Evolutionary conservation across 805 yeast species (phyloP), one percentile per base, ranked within the genome.

Genomic region (Candida germanica): DNA sequence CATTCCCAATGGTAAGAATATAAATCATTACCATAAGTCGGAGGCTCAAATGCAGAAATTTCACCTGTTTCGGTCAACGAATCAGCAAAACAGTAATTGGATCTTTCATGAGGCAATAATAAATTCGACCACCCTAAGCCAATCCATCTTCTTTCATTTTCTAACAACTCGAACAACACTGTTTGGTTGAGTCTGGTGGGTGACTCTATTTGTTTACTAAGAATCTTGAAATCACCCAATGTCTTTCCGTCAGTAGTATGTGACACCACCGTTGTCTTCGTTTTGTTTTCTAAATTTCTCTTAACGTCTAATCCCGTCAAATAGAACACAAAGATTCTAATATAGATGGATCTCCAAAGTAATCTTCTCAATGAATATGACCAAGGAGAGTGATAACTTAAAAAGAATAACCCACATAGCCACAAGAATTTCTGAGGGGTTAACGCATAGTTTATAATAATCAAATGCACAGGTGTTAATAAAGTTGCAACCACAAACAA

Each of bases 81-180:
- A 10, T 63, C 53, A 18, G 59, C 70, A 39, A 65, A 68, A 27
- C 80, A 74, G 46, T 58, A 79, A 13, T 64, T 58, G 1, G 75
- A 48, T 17, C 83, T 47, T 42, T 79, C 84, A 38, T 65, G 61
- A 2, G 83, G 83, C 3, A 77, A 47, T 24, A 77, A 50, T 12
- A 60, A 56, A 32, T 66, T 63, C 25, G 71, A 55, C 83, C 83
- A 79, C 5, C 83, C 85, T 12, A 78, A 40, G 0, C 80, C 83
- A 3, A 78, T 23, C 82, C 83, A 77, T 31, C 83, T 58, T 46
- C 86, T 61, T 50, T 79, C 79, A 45, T 79, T 73, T 46, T 79
- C 80, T 25, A 72, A 49, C 1, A 79, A 57, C 32, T 68, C 72
- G 42, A 79, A 77, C 35, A 69, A 60, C 1, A 79, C 64, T 3